Evolutionary conservation across 192 early-diverging fungal genomes (phyloP).

Genomic region (Linnemannia hyalina): DNA sequence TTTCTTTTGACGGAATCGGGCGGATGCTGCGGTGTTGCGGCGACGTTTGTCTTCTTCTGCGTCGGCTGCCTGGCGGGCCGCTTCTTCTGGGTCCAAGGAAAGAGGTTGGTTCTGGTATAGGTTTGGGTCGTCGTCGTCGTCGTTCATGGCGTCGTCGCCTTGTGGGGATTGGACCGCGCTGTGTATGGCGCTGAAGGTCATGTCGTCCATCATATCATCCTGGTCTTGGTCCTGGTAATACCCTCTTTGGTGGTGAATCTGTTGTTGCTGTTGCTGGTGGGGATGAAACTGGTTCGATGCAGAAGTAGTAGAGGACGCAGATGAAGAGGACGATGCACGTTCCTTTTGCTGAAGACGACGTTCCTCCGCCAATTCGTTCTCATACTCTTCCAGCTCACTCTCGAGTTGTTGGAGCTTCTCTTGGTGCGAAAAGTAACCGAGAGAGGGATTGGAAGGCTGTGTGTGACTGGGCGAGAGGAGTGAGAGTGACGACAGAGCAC

Average conservation of each 20-base stretch:
- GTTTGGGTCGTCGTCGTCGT: neutral
- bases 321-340: neutral
- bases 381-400: constrained; percentile 39
- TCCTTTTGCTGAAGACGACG: constrained; percentile 14
- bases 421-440: constrained; percentile 18
- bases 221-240: neutral
- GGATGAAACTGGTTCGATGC: constrained; percentile 4
- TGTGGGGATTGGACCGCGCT: neutral
- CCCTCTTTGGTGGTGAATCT: neutral
- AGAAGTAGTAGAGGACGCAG: neutral
- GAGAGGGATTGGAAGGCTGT: neutral
- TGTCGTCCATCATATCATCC: constrained; percentile 3
- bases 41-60: constrained; percentile 90
- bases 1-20: constrained; percentile 95
- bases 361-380: constrained; percentile 31
- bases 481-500: constrained; percentile 2
- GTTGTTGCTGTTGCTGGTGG: neutral
- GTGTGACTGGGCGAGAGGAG: neutral
- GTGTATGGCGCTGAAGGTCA: neutral
- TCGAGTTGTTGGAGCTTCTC: constrained; percentile 41
- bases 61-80: constrained; percentile 20
- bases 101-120: neutral
- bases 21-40: constrained; percentile 96
- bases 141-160: constrained; percentile 4
- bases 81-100: constrained; percentile 42